These are phyloP conservation scores for Cystobasidiopsis lactophilus DNA, from an alignment of 768 basidiomycete species.

Conservation along the genomic window DNA sequence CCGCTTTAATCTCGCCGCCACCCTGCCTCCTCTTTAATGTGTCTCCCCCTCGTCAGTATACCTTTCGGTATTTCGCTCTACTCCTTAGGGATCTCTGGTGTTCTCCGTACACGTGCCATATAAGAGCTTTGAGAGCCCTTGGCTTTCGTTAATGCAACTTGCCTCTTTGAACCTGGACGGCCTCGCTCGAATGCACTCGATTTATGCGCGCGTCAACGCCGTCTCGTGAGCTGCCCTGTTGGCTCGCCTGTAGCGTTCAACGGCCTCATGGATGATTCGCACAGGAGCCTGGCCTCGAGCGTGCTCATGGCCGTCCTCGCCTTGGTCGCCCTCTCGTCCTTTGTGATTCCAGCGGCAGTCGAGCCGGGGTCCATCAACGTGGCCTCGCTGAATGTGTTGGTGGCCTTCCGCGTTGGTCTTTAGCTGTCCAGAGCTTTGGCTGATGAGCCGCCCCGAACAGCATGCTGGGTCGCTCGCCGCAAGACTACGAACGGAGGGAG, in stretches of 20 bases:
- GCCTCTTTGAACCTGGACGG: too few species aligned
- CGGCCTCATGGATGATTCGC: conserved; percentile 14
- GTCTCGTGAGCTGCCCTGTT: neutral
- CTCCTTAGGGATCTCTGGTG: too few species aligned
- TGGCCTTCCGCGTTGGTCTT: neutral
- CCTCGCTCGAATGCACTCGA: too few species aligned
- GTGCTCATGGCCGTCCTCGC: conserved; percentile 28
- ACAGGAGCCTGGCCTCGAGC: conserved; percentile 53
- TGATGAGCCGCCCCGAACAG: neutral
- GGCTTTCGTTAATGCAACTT: too few species aligned
- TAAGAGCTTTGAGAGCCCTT: too few species aligned
- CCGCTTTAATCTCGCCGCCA: too few species aligned
- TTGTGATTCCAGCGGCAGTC: conserved; percentile 26
- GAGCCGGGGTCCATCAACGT: conserved; percentile 36
- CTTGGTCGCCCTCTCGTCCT: conserved; percentile 13
- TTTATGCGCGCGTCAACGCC: neutral
- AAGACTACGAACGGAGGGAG: conserved; percentile 28
- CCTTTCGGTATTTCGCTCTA: too few species aligned
- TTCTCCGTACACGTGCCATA: too few species aligned
- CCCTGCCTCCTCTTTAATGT: too few species aligned
- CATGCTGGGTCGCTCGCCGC: conserved; percentile 10
- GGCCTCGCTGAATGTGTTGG: conserved; percentile 51
- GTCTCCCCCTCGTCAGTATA: too few species aligned
- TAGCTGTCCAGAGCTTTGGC: neutral
- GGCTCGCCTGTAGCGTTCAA: neutral